Percentiles rank a stretch among this genome's conserved stretches.
phyloP scores from a whole-genome alignment of 192 early-diverging fungal species.

The Coemansia sp. region DNA sequence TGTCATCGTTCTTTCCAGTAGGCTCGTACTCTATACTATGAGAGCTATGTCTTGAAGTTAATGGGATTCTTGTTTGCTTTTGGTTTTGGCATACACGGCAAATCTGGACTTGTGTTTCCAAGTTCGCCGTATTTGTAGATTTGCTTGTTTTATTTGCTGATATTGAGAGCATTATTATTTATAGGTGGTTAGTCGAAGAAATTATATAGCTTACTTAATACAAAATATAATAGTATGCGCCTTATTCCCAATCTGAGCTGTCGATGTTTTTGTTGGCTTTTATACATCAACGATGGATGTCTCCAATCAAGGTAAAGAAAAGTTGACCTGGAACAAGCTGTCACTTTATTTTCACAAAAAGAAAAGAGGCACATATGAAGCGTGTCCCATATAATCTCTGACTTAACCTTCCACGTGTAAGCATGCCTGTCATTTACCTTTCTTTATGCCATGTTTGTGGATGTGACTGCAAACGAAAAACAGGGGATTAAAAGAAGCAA shows the following conservation, averaged over 20 bases:
- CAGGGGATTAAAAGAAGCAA: background rate
- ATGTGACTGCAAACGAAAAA: background rate
- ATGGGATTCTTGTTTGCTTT: background rate
- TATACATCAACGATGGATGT: background rate
- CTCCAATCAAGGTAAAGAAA: background rate
- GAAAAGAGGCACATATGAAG: background rate
- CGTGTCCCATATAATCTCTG: background rate
- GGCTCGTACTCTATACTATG: background rate
- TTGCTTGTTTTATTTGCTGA: background rate
- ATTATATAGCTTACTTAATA: background rate
- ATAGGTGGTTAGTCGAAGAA: background rate
- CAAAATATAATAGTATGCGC: background rate
- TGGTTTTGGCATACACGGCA: background rate
- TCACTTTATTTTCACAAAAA: background rate
- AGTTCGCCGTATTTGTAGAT: background rate
- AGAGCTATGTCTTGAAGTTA: background rate
- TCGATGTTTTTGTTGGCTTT: background rate
- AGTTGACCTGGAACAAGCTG: background rate
- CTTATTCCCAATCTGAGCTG: background rate
- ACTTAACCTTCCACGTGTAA: background rate
- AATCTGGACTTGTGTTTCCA: background rate
- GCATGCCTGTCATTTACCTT: background rate
- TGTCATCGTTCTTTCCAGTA: background rate
- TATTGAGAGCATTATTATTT: background rate
- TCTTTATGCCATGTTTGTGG: background rate